Evolutionary conservation across 2,329 filamentous ascomycete genomes (phyloP).

Genomic region (Aphanoascus verrucosus): DNA sequence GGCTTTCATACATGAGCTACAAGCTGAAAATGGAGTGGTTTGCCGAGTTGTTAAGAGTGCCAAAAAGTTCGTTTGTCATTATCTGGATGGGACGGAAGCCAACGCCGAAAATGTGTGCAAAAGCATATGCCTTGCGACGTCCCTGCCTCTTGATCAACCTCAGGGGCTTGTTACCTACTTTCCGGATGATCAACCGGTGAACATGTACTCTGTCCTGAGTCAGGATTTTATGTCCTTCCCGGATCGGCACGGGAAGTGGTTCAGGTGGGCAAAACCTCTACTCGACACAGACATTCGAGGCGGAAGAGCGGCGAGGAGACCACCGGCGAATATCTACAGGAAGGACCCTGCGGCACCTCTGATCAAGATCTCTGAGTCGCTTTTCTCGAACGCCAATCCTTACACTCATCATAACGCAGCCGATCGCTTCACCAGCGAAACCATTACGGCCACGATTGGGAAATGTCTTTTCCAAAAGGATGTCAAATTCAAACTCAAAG

Average conservation of each 20-base stretch:
- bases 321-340: conserved; percentile 11
- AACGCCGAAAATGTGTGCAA: conserved; percentile 27
- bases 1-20: conserved; percentile 27
- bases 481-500: neutral
- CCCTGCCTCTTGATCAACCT: conserved; percentile 16
- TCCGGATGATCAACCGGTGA: conserved; percentile 22
- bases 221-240: conserved; percentile 23
- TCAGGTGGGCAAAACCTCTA: conserved; percentile 29
- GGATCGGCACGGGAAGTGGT: conserved; percentile 28
- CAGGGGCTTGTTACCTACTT: conserved; percentile 29
- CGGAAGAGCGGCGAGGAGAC: conserved; percentile 9
- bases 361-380: conserved; percentile 10
- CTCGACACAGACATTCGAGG: conserved; percentile 18
- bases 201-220: conserved; percentile 20
- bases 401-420: neutral
- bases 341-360: conserved; percentile 9
- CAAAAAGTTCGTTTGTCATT: conserved; percentile 24
- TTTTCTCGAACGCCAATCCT: conserved; percentile 6
- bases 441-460: conserved; percentile 30
- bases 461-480: conserved; percentile 28
- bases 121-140: conserved; percentile 26
- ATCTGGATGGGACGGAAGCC: conserved; percentile 25
- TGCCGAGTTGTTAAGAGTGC: conserved; percentile 19
- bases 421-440: conserved; percentile 21
- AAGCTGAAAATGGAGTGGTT: conserved; percentile 24